Conservation (phyloP, 2,329 filamentous ascomycete genomes). For the Aspergillus spinulosporus region DNA sequence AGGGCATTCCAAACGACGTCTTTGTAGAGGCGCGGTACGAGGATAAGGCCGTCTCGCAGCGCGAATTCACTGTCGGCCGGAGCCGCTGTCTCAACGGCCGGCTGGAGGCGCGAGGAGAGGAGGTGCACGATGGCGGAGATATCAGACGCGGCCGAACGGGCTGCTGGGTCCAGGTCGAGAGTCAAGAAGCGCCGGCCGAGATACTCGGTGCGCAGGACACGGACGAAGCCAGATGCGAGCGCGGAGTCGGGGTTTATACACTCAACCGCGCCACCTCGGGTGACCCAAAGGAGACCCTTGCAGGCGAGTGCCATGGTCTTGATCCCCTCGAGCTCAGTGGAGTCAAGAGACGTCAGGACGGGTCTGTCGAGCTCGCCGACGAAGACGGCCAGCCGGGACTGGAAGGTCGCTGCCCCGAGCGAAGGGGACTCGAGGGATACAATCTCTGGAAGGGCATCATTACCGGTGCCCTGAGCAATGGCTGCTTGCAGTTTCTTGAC, state of each 20-base stretch:
- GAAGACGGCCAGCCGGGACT: not conserved
- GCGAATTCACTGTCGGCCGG: not conserved
- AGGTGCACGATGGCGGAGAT: not conserved
- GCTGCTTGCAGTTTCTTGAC: no score
- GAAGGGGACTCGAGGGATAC: no score
- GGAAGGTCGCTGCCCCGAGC: no score
- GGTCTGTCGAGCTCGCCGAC: not conserved
- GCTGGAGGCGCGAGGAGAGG: not conserved
- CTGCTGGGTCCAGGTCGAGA: not conserved
- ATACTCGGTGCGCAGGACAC: not conserved
- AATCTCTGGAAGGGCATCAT: no score
- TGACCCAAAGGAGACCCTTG: not conserved
- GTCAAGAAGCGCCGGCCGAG: not conserved
- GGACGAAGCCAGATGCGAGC: not conserved
- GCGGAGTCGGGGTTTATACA: not conserved
- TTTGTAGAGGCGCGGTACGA: not conserved
- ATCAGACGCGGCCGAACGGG: not conserved
- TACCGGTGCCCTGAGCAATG: no score
- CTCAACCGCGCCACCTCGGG: not conserved
- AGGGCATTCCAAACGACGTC: not conserved
- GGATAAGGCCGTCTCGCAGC: not conserved
- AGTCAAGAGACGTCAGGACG: not conserved
- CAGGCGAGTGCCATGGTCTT: not conserved
- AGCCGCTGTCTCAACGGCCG: not conserved
- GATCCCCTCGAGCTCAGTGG: not conserved